These are phyloP conservation scores for Ophiostoma australiae DNA, from an alignment of 2,329 filamentous ascomycete genomes.

Conservation along the genomic window DNA sequence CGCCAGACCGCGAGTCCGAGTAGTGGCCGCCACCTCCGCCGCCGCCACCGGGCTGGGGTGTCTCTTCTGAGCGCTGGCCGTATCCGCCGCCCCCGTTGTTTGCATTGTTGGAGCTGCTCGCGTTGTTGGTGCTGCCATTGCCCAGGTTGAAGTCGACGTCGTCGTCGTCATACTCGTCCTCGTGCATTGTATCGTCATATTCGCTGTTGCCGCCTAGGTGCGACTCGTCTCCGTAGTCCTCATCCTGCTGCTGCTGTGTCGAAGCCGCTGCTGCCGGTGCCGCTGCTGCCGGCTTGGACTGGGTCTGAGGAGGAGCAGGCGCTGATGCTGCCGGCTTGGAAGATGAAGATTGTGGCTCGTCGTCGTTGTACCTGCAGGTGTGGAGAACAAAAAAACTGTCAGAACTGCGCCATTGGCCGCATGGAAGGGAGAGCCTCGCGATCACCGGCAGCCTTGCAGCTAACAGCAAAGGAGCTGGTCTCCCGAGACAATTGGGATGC, in stretches of 20 bases:
- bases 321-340: slow-evolving; percentile 30
- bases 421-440: not conserved
- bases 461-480: not conserved
- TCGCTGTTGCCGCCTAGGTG: slow-evolving; percentile 23
- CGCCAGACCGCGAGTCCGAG: not conserved
- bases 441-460: slow-evolving; percentile 5
- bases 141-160: slow-evolving; percentile 52
- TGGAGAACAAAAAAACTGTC: not conserved
- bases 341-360: slow-evolving; percentile 44
- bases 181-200: slow-evolving; percentile 31
- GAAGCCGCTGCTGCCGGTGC: slow-evolving; percentile 18
- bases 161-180: slow-evolving; percentile 48
- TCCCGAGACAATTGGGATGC: not conserved
- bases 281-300: slow-evolving; percentile 20
- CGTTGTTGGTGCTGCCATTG: slow-evolving; percentile 33
- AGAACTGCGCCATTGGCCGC: not conserved
- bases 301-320: not conserved
- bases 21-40: slow-evolving; percentile 19
- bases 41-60: slow-evolving; percentile 31
- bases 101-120: slow-evolving; percentile 24
- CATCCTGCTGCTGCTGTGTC: slow-evolving; percentile 18
- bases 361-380: slow-evolving; percentile 56
- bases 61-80: slow-evolving; percentile 31
- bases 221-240: slow-evolving; percentile 10
- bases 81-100: slow-evolving; percentile 20